These are phyloP conservation scores for Penicillium simplicissimum DNA, from an alignment of 495 filamentous ascomycete species.

Conservation along the genomic window DNA sequence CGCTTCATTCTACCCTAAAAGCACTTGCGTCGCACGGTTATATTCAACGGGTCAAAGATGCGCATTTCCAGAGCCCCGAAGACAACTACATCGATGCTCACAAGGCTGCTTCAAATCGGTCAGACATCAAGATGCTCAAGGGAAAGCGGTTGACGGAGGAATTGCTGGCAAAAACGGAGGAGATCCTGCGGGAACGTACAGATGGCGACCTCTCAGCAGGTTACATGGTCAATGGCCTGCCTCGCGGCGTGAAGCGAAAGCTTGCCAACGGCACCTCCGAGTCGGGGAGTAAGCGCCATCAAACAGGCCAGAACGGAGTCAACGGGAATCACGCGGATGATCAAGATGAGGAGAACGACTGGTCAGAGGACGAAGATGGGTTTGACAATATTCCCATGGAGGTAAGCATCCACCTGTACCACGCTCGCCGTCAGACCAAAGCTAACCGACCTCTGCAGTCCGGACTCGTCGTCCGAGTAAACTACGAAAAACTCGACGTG, in stretches of 20 bases:
- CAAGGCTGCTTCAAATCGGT: constrained; percentile 36
- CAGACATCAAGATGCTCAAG: constrained; percentile 48
- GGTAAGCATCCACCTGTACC: constrained; percentile 23
- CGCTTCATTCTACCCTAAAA: constrained; percentile 47
- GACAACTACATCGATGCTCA: constrained; percentile 54
- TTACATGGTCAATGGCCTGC: constrained; percentile 40
- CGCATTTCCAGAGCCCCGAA: constrained; percentile 51
- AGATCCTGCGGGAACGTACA: constrained; percentile 35
- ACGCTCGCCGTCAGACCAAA: neutral
- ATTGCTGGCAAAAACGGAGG: constrained; percentile 41
- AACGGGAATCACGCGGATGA: constrained; percentile 30
- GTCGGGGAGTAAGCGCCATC: constrained; percentile 17
- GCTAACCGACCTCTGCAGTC: constrained; percentile 36
- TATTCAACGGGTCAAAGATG: constrained; percentile 47
- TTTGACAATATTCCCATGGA: constrained; percentile 45
- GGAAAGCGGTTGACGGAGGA: constrained; percentile 60
- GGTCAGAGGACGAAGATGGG: constrained; percentile 42
- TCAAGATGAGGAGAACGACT: constrained; percentile 37
- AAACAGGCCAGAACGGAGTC: constrained; percentile 25
- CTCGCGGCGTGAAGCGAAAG: constrained; percentile 40
- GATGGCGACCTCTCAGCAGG: constrained; percentile 37
- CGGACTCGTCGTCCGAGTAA: constrained; percentile 72
- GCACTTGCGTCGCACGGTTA: constrained; percentile 50
- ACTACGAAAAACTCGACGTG: constrained; percentile 82
- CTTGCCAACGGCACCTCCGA: constrained; percentile 19